Percentiles rank a stretch among this genome's conserved stretches.
Evolutionary conservation across 2,329 filamentous ascomycete species (phyloP).

Genomic region (Colletotrichum sp.): DNA sequence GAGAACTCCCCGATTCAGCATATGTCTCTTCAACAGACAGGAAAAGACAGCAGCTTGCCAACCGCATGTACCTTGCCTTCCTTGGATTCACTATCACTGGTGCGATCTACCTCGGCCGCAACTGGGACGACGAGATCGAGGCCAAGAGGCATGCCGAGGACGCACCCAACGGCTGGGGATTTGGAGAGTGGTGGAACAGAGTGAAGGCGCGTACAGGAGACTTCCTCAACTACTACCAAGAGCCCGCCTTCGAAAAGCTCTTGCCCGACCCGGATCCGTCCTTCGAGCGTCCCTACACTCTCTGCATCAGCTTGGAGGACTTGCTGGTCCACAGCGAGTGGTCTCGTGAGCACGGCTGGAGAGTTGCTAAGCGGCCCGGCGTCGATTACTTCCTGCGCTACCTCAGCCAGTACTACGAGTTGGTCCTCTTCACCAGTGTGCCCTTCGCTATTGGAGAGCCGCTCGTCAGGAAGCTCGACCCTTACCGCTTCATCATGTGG

Average conservation of each 20-base stretch:
- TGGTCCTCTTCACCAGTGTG: constrained; percentile 93
- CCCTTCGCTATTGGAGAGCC: constrained; percentile 86
- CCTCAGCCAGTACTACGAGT: constrained; percentile 95
- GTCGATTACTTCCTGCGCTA: constrained; percentile 98
- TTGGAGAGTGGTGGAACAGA: constrained; percentile 80
- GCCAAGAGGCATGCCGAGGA: constrained; percentile 67
- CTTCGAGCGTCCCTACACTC: constrained; percentile 86
- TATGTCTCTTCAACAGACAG: constrained; percentile 93
- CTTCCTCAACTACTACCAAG: constrained; percentile 90
- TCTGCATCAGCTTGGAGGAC: constrained; percentile 92
- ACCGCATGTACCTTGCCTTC: constrained; percentile 72
- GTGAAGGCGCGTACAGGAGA: constrained; percentile 76
- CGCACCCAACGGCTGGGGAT: constrained; percentile 80
- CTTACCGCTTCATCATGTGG: constrained; percentile 94
- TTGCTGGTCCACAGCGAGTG: constrained; percentile 94
- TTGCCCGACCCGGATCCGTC: constrained; percentile 82
- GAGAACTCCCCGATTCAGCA: constrained; percentile 75
- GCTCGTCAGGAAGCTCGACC: constrained; percentile 90
- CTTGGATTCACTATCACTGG: constrained; percentile 61
- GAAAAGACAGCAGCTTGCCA: constrained; percentile 77
- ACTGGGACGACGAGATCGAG: constrained; percentile 87
- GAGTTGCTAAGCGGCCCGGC: constrained; percentile 91
- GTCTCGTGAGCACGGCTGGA: constrained; percentile 93
- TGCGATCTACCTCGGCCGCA: constrained; percentile 79
- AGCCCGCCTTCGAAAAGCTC: constrained; percentile 92